Evolutionary conservation across 2,329 filamentous ascomycete species (phyloP).

Genomic region (Xylariaceae sp.): DNA sequence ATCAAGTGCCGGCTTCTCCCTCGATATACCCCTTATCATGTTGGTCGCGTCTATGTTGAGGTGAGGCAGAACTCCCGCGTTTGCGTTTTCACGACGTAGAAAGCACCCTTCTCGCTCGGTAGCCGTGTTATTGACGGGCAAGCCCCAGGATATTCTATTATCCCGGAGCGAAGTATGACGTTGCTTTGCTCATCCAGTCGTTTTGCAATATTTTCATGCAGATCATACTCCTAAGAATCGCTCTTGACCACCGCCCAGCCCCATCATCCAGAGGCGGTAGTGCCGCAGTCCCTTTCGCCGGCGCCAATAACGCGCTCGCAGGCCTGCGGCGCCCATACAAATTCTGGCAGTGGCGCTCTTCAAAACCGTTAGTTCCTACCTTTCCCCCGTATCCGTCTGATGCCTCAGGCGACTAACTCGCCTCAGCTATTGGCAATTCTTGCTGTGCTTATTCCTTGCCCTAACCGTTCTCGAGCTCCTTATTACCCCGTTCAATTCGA

Average conservation of each 20-base stretch:
- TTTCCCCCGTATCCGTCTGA: neutral
- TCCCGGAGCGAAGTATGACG: conserved; percentile 62
- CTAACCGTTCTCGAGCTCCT: conserved; percentile 64
- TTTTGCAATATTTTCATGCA: conserved; percentile 64
- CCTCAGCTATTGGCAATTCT: conserved; percentile 70
- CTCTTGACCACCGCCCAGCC: conserved; percentile 61
- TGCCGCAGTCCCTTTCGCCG: conserved; percentile 59
- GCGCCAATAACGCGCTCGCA: conserved; percentile 40
- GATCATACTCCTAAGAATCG: conserved; percentile 60
- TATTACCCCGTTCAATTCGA: conserved; percentile 51
- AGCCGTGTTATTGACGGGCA: conserved; percentile 8
- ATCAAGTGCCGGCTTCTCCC: conserved; percentile 64
- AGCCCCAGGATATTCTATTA: conserved; percentile 63
- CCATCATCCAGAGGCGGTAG: conserved; percentile 59
- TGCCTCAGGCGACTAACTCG: conserved; percentile 24
- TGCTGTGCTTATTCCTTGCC: conserved; percentile 61
- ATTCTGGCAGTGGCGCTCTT: conserved; percentile 78
- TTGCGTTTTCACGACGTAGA: conserved; percentile 9
- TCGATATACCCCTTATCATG: conserved; percentile 71
- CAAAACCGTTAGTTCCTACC: conserved; percentile 53
- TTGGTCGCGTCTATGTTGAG: conserved; percentile 63
- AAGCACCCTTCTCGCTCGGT: neutral
- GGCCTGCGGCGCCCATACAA: conserved; percentile 60
- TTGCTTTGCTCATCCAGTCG: conserved; percentile 59
- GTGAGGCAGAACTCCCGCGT: conserved; percentile 36